Evolutionary conservation across 805 yeast genomes (phyloP).

Genomic region (Scheffersomyces lignosus): DNA sequence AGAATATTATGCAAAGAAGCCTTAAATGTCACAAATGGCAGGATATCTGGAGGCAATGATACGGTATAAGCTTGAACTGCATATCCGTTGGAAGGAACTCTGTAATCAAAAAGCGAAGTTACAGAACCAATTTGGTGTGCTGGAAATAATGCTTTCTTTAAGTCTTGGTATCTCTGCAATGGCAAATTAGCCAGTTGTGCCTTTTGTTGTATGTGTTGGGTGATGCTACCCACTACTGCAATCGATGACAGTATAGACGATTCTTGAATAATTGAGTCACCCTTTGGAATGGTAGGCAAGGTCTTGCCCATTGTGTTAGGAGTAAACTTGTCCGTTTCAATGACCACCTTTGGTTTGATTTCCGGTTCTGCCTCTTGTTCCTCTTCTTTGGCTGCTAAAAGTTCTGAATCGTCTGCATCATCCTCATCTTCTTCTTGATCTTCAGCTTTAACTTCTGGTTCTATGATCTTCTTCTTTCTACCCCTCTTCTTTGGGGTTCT

Average conservation of each 20-base stretch:
- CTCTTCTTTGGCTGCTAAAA: conserved; percentile 4
- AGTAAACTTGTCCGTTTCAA: conserved; percentile 7
- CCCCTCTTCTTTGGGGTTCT: conserved; percentile 14
- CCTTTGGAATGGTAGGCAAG: conserved; percentile 22
- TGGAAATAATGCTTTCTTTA: conserved; percentile 33
- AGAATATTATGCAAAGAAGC: conserved; percentile 35
- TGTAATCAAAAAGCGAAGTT: conserved; percentile 37
- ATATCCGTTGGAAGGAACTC: conserved; percentile 39
- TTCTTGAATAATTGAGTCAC: conserved; percentile 38
- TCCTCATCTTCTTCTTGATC: conserved; percentile 12
- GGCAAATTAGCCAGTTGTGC: conserved; percentile 9
- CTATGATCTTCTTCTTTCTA: conserved; percentile 17
- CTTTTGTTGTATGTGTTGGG: conserved; percentile 9
- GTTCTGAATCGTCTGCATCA: conserved; percentile 10
- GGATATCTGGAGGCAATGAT: conserved; percentile 36
- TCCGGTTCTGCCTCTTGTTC: conserved; percentile 5
- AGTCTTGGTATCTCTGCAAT: conserved; percentile 25
- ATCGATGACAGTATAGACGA: conserved; percentile 33
- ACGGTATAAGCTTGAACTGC: conserved; percentile 39
- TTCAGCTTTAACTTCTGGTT: conserved; percentile 9
- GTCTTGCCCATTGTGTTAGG: conserved; percentile 28
- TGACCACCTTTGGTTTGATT: conserved; percentile 2
- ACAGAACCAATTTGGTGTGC: conserved; percentile 23
- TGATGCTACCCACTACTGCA: conserved; percentile 9
- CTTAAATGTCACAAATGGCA: conserved; percentile 34